Conservation (phyloP, 352 stramenopile species). For the Globisporangium spiculum region DNA sequence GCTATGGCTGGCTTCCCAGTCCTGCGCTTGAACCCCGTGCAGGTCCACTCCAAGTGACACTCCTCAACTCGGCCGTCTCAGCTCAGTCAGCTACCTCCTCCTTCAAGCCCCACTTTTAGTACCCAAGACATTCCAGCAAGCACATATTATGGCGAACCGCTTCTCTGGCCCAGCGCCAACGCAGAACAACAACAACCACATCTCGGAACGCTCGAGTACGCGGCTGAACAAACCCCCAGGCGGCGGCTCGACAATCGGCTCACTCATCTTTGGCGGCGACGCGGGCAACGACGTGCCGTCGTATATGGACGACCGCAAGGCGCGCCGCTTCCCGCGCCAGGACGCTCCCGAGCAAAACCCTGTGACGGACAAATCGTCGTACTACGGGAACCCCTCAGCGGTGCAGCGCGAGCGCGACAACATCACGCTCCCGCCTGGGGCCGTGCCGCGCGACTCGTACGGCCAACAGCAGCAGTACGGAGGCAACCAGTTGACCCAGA, state of each 20-base stretch:
- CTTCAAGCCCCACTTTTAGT: background rate
- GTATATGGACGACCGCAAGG: constrained; percentile 56
- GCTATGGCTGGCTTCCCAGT: background rate
- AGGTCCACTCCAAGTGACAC: background rate
- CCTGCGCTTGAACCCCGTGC: background rate
- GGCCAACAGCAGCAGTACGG: constrained; percentile 8
- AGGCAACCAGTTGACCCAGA: background rate
- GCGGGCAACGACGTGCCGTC: constrained; percentile 26
- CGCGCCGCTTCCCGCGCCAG: constrained; percentile 32
- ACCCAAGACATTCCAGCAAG: background rate
- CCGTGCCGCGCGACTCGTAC: constrained; percentile 30
- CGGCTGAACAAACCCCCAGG: constrained; percentile 45
- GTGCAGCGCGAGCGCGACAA: constrained; percentile 40
- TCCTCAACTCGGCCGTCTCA: constrained; percentile 11
- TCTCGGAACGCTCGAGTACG: constrained; percentile 42
- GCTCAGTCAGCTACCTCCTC: background rate
- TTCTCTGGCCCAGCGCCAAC: constrained; percentile 18
- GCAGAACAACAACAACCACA: constrained; percentile 52
- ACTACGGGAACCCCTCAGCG: constrained; percentile 36
- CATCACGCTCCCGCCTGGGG: constrained; percentile 35
- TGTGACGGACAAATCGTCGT: constrained; percentile 40
- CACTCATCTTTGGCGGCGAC: constrained; percentile 41
- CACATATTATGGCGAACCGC: constrained; percentile 23
- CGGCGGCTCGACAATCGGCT: constrained; percentile 42
- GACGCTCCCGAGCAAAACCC: constrained; percentile 34